Base-by-base conservation (phyloP, 768 basidiomycete genomes). In the Pleurotus giganteus region DNA sequence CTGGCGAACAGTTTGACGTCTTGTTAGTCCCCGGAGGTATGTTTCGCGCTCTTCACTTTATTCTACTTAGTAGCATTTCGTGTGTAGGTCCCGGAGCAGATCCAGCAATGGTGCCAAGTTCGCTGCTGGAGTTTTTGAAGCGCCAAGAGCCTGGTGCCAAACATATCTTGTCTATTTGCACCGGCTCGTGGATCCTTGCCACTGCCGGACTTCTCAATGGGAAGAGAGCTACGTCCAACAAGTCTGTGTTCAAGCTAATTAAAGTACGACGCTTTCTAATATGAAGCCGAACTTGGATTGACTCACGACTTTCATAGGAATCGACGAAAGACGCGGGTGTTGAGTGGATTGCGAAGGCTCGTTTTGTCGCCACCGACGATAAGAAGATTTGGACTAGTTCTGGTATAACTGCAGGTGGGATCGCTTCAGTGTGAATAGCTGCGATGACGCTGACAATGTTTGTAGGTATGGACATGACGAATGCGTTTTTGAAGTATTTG, bases 221-320 rank as follows among this genome's bases (percentile, higher is more conserved):
- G 0, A 68, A 66, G 47, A 58, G 63, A 8, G 74, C 74, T 27
- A 75, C 73, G 6, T 72, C 72, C 13, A 74, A 72, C 61, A 75
- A 75, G 58, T 45, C 61, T 4, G 36, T 49, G 5, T 74, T 65
- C 56, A 67, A 57, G 28, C 21, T 36, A 7, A 55, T 69, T 36
- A 56, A 57, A 50, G 71, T 71, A 53, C 8, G 61, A 19, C 32
- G 5, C 17, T 9, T 21, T n/a, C 7, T 23, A 23, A 37, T 13
- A 6, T 23, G 9, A 5, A 4, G 5, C 17, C 39, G 5, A n/a
- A 41, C 19, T 15, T 6, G 19, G 19, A 41, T 41, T 41, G 39
- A 41, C 6, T 34, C 5, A 12, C 26, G 5, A 26, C 19, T 23
- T 45, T 28, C 9, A 6, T 23, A 58, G 55, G 49, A 49, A 44